Evolutionary conservation across 1,139 yeast species (phyloP), one percentile per base, ranked within the genome.

Genomic region (Debaryomyces singareniensis): DNA sequence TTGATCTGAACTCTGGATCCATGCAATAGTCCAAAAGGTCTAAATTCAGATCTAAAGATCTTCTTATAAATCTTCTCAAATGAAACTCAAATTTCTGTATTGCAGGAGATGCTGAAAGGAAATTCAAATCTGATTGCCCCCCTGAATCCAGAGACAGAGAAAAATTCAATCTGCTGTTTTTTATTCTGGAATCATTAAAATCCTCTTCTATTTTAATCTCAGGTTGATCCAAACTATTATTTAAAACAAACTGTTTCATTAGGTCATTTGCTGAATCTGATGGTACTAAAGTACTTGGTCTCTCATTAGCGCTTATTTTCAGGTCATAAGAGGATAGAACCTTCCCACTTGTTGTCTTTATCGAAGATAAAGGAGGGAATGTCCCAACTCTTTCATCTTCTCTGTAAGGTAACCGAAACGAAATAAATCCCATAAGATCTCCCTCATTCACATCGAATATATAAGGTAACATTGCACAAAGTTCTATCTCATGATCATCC

Each of bases 341-440:
- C 26, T 51, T 51, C 2, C 67, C 68, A 6, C 54, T 47, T 3
- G 58, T 49, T 4, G 58, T 25, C 13, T 5, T 32, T 40, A 36
- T 26, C 4, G 59, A 51, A 1, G 62, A 50, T 28, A 84, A 51
- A 14, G 59, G 57, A 1, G 84, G 79, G 41, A 83, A 81, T 27
- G 63, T 62, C 11, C 82, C 76, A 10, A 71, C 58, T 38, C 80
- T 75, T 40, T 76, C 81, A 48, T 89, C 96, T 42, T 86, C 95
- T 20, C 71, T 69, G 52, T 74, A 84, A 1, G 96, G 95, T n/a
- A 87, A 49, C 25, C 78, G 61, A 5, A 58, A 52, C 39, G 67
- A 46, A 3, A 57, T 45, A 33, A 71, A 58, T 0, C 59, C 51
- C 32, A 55, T 55, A 2, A 53, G 46, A 29, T 36, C 37, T 13